phyloP scores from a whole-genome alignment of 148 eudicot species.

The Bassia scoparia region DNA sequence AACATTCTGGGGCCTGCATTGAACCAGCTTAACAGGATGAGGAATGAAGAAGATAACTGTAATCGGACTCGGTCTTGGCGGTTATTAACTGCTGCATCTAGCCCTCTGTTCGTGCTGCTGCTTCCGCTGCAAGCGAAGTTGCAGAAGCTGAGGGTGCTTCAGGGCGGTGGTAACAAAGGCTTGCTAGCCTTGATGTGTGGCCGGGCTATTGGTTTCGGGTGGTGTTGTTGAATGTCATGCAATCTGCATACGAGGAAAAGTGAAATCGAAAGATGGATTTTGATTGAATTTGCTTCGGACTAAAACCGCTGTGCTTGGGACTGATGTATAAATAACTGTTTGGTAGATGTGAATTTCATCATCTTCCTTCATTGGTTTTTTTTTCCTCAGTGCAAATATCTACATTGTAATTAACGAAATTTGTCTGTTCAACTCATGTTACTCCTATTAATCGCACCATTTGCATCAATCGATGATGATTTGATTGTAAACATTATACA shows the following conservation, averaged over 20 bases:
- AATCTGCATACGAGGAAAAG: slow-evolving; percentile 19
- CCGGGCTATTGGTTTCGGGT: slow-evolving; percentile 44
- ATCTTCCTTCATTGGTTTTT: too few species aligned
- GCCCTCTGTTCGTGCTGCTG: not conserved
- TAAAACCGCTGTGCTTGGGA: too few species aligned
- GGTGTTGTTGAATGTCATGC: slow-evolving; percentile 24
- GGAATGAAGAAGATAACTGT: slow-evolving; percentile 44
- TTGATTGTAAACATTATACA: too few species aligned
- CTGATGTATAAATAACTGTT: too few species aligned
- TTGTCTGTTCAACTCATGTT: too few species aligned
- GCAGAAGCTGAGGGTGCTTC: slow-evolving; percentile 35
- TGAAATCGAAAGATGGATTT: not conserved
- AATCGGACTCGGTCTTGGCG: slow-evolving; percentile 56
- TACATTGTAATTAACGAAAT: too few species aligned
- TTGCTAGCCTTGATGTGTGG: slow-evolving; percentile 47
- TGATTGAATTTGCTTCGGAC: not conserved
- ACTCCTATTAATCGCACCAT: too few species aligned
- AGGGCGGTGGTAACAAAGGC: slow-evolving; percentile 34
- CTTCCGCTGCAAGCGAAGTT: slow-evolving; percentile 39
- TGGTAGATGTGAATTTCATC: too few species aligned
- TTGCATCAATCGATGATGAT: too few species aligned
- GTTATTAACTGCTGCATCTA: slow-evolving; percentile 29
- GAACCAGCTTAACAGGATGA: slow-evolving; percentile 67
- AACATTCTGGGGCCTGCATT: slow-evolving; percentile 78
- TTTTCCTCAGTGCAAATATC: too few species aligned